Conservation (phyloP, 1,284 basidiomycete genomes). For the Ustilago esculenta region DNA sequence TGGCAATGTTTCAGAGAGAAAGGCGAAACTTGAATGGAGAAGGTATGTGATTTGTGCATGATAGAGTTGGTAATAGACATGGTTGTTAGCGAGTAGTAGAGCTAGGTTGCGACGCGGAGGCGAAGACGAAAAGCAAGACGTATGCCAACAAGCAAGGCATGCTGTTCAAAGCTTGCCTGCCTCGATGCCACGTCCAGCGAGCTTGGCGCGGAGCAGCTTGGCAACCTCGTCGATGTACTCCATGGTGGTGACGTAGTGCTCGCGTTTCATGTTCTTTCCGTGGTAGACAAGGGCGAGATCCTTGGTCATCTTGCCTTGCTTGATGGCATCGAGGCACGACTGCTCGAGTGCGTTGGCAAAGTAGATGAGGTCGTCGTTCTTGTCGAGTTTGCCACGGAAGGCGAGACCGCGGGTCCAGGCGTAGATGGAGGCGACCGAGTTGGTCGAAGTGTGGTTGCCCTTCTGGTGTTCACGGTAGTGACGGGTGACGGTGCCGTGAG, state of each 20-base stretch:
- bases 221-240: conserved; percentile 64
- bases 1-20: too few species aligned
- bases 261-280: conserved; percentile 74
- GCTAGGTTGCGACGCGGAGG: too few species aligned
- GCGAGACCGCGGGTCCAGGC: conserved; percentile 92
- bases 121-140: too few species aligned
- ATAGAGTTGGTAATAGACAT: too few species aligned
- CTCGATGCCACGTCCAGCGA: conserved; percentile 46
- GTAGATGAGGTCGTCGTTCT: conserved; percentile 77
- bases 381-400: conserved; percentile 92
- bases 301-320: conserved; percentile 89
- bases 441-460: conserved; percentile 85
- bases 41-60: too few species aligned
- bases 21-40: too few species aligned
- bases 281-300: conserved; percentile 95
- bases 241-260: conserved; percentile 65
- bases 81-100: too few species aligned
- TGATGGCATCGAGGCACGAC: conserved; percentile 90
- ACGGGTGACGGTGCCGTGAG: conserved; percentile 79
- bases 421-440: conserved; percentile 98
- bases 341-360: conserved; percentile 87
- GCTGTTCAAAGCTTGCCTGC: conserved; percentile 55
- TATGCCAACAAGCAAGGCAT: background rate
- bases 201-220: conserved; percentile 53
- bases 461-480: conserved; percentile 98